phyloP scores from a whole-genome alignment of 2,329 filamentous ascomycete genomes.

The Ophiocordyceps camponoti-floridani region DNA sequence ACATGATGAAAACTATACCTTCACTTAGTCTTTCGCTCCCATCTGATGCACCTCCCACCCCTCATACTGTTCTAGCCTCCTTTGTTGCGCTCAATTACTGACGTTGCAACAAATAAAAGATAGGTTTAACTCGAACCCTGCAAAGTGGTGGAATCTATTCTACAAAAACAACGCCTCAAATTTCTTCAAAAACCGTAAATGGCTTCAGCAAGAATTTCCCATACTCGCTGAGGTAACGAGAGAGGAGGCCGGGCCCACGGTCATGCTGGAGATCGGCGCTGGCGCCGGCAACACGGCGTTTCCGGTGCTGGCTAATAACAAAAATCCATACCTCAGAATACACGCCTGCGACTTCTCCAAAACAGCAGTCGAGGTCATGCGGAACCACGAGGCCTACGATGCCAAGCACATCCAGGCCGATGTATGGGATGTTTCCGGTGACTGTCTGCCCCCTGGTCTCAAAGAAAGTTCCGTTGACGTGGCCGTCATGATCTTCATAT shows the following conservation, averaged over 20 bases:
- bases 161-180: conserved; percentile 96
- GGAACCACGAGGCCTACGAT: conserved; percentile 59
- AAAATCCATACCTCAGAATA: conserved; percentile 64
- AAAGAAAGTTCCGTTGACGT: conserved; percentile 71
- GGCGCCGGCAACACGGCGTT: conserved; percentile 95
- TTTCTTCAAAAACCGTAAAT: conserved; percentile 98
- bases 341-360: conserved; percentile 96
- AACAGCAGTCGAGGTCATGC: conserved; percentile 86
- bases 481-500: conserved; percentile 91
- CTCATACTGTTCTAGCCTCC: too few relatives aligned
- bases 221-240: conserved; percentile 60
- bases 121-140: conserved; percentile 78
- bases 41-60: conserved; percentile 33
- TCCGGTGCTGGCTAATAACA: conserved; percentile 68
- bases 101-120: conserved; percentile 24
- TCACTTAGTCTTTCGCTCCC: conserved; percentile 50
- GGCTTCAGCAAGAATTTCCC: conserved; percentile 91
- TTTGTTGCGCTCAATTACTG: conserved; percentile 13
- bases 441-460: conserved; percentile 58
- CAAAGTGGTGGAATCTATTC: conserved; percentile 96
- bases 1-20: conserved; percentile 43
- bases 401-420: conserved; percentile 61
- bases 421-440: conserved; percentile 77
- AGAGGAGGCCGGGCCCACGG: conserved; percentile 48
- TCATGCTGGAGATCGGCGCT: conserved; percentile 79